Evolutionary conservation across 2,329 filamentous ascomycete genomes (phyloP).

Genomic region (Akanthomyces lecanii): DNA sequence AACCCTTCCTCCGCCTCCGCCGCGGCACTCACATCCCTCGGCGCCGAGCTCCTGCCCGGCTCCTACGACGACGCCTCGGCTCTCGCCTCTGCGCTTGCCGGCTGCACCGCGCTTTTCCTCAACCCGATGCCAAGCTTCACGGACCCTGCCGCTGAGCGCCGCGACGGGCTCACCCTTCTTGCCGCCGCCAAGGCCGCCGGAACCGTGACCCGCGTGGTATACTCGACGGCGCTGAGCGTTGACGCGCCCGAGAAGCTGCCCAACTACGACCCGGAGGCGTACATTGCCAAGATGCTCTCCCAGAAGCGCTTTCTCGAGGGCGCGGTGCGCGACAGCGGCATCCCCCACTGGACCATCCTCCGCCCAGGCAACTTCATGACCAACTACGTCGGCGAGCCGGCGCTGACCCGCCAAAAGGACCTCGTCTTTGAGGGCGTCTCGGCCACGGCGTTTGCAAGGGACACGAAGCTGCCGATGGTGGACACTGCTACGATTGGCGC

Average conservation of each 20-base stretch:
- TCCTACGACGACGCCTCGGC: slow-evolving; percentile 25
- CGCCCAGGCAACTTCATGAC: slow-evolving; percentile 49
- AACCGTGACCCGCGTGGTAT: slow-evolving; percentile 32
- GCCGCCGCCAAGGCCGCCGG: slow-evolving; percentile 29
- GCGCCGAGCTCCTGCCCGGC: slow-evolving; percentile 31
- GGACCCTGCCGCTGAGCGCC: slow-evolving; percentile 24
- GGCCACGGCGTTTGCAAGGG: slow-evolving; percentile 31
- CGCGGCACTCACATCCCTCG: slow-evolving; percentile 26
- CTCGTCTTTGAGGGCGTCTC: slow-evolving; percentile 36
- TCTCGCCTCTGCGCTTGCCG: slow-evolving; percentile 28
- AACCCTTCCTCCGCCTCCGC: slow-evolving; percentile 27
- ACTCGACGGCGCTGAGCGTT: slow-evolving; percentile 31
- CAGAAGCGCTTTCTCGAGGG: slow-evolving; percentile 42
- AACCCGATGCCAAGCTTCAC: background rate
- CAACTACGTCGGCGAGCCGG: slow-evolving; percentile 43
- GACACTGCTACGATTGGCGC: slow-evolving; percentile 45
- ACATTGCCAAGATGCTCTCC: slow-evolving; percentile 27
- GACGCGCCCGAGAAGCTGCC: slow-evolving; percentile 27
- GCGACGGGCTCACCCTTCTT: slow-evolving; percentile 30
- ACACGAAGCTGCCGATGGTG: slow-evolving; percentile 38
- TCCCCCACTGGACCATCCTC: slow-evolving; percentile 42
- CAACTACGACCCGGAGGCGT: too few species aligned
- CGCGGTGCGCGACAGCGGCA: slow-evolving; percentile 25
- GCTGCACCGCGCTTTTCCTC: slow-evolving; percentile 22
- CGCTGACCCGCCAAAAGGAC: slow-evolving; percentile 34